Percentiles rank a stretch among this genome's conserved stretches.
Evolutionary conservation across 2,329 filamentous ascomycete genomes (phyloP).

Genomic region (Xylariaceae sp.): DNA sequence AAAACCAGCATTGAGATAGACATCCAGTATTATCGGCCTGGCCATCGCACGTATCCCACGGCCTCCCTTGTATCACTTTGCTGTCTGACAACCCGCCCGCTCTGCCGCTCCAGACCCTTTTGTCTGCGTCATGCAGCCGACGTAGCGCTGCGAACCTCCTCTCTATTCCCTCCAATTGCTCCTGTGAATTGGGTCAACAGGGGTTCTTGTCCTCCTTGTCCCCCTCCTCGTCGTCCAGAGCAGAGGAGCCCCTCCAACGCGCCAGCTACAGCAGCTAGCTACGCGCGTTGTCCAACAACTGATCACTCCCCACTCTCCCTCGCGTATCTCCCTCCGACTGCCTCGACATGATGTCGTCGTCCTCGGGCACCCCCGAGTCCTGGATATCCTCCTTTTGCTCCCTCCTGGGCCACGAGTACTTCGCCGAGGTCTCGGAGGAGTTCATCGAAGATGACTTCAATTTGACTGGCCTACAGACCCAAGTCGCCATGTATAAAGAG

Average conservation of each 20-base stretch:
- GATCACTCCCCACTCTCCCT: not conserved
- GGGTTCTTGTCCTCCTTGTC: conserved; percentile 6
- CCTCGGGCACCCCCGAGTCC: conserved; percentile 68
- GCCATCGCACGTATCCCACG: not conserved
- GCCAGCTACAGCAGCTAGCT: not conserved
- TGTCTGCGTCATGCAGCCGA: conserved; percentile 25
- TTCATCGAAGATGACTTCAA: conserved; percentile 99
- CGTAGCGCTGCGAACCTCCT: conserved; percentile 18
- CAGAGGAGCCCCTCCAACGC: conserved; percentile 11
- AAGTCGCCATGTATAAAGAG: conserved; percentile 99
- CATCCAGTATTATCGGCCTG: not conserved
- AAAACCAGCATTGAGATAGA: not conserved
- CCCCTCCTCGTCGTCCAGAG: conserved; percentile 1
- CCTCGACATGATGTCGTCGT: conserved; percentile 50
- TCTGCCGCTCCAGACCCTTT: not conserved
- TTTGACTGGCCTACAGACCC: conserved; percentile 86
- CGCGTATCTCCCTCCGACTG: not conserved
- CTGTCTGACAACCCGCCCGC: not conserved
- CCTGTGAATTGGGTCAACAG: conserved; percentile 15
- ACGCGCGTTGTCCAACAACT: conserved; percentile 4
- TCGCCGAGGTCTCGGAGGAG: conserved; percentile 96
- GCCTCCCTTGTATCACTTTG: not conserved
- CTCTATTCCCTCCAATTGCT: conserved; percentile 15
- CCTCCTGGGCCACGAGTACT: conserved; percentile 94
- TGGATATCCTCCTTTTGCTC: conserved; percentile 99